Conservation (phyloP, 208 protist species). For the Tetramitus jugosus region DNA sequence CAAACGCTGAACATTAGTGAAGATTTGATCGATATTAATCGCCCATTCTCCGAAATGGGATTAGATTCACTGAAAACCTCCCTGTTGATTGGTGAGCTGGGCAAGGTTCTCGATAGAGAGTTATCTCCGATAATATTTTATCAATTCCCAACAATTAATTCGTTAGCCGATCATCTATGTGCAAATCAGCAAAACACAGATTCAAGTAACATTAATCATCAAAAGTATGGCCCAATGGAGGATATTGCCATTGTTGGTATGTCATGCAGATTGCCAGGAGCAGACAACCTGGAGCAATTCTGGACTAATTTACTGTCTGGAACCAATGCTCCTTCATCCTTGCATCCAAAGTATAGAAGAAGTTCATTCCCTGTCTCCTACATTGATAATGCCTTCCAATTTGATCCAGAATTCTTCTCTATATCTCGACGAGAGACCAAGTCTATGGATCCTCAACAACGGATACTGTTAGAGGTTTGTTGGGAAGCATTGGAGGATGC, state of each 20-base stretch:
- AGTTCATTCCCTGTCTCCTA: background rate
- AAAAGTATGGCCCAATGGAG: background rate
- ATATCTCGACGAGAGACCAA: slow-evolving; percentile 27
- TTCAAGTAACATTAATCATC: background rate
- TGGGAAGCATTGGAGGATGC: slow-evolving; percentile 39
- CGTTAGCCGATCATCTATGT: background rate
- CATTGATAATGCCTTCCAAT: background rate
- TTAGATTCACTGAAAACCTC: background rate
- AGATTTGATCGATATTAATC: background rate
- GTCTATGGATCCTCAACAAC: slow-evolving; percentile 45
- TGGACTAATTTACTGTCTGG: background rate
- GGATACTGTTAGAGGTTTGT: slow-evolving; percentile 35
- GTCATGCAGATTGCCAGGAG: slow-evolving; percentile 5
- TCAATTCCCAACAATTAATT: background rate
- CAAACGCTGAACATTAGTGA: background rate
- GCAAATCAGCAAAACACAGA: background rate
- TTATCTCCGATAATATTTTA: background rate
- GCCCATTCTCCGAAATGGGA: background rate
- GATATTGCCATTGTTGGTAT: slow-evolving; percentile 23
- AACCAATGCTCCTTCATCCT: background rate
- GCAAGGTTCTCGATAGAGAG: background rate
- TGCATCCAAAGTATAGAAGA: too few species aligned
- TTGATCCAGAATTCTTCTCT: slow-evolving; percentile 36
- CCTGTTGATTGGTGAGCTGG: background rate
- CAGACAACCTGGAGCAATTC: background rate